phyloP scores from a whole-genome alignment of 805 yeast genomes.

The Lipomyces kockii region DNA sequence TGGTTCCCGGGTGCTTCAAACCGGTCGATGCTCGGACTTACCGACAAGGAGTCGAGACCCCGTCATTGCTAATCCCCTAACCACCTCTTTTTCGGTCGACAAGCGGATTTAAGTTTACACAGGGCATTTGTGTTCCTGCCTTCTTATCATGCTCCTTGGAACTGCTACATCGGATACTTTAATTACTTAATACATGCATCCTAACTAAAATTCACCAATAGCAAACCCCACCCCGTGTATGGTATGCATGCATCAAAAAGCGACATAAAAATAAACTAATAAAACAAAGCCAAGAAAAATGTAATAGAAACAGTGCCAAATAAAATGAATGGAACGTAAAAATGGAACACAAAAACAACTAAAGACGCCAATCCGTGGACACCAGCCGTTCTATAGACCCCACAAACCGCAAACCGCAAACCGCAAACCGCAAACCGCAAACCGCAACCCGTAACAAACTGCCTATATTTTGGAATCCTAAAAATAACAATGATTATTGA shows the following conservation, averaged over 20 bases:
- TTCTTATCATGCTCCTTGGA: too few relatives aligned
- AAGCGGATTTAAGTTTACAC: neutral
- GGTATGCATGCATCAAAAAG: neutral
- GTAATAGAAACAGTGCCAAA: neutral
- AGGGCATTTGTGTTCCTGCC: neutral
- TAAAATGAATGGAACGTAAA: neutral
- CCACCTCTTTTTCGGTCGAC: too few relatives aligned
- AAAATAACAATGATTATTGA: neutral
- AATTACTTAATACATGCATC: neutral
- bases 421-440: neutral
- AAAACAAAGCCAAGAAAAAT: neutral
- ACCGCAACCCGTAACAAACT: neutral
- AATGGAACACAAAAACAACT: neutral
- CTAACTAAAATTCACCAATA: neutral
- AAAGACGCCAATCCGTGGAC: neutral
- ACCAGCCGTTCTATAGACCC: neutral
- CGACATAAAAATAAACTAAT: neutral
- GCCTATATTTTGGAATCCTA: neutral
- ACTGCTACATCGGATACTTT: neutral
- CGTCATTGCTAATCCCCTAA: too few relatives aligned
- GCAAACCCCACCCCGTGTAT: neutral
- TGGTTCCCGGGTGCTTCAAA: neutral
- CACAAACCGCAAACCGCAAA: neutral
- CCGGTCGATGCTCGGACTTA: neutral
- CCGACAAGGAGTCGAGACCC: neutral